A percentile compares a stretch with the other conserved stretches of the same genome.
phyloP scores from a whole-genome alignment of 805 yeast species.

The Yueomyces sinensis region DNA sequence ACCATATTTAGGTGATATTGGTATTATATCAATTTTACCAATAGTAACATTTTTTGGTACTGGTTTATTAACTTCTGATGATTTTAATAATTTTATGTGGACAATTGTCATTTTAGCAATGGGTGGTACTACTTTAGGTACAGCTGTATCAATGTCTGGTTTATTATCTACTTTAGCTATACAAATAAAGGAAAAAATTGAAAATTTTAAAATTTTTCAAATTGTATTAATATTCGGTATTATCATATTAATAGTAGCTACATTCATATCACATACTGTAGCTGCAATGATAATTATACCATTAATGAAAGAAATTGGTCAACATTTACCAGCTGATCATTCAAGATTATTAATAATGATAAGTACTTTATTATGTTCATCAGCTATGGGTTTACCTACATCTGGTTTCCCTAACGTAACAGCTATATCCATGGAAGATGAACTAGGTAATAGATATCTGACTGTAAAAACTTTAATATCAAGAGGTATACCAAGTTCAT shows the following conservation, averaged over 20 bases:
- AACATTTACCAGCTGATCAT: constrained; percentile 58
- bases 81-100: constrained; percentile 94
- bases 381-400: constrained; percentile 96
- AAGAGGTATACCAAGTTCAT: constrained; percentile 80
- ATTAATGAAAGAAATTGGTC: constrained; percentile 81
- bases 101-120: constrained; percentile 88
- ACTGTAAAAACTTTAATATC: constrained; percentile 78
- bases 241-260: constrained; percentile 72
- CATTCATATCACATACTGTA: constrained; percentile 93
- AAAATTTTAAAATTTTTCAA: constrained; percentile 54
- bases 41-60: constrained; percentile 87
- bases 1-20: constrained; percentile 83
- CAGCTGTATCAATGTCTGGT: constrained; percentile 89
- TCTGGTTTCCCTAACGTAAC: constrained; percentile 97
- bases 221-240: constrained; percentile 71
- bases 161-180: constrained; percentile 66
- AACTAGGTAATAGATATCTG: constrained; percentile 79
- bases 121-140: constrained; percentile 96
- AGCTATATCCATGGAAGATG: constrained; percentile 89
- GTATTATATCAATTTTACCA: constrained; percentile 86
- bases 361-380: constrained; percentile 62
- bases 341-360: constrained; percentile 68
- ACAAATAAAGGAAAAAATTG: constrained; percentile 51
- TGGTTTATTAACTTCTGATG: constrained; percentile 76
- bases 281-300: constrained; percentile 93